These are phyloP conservation scores for Novymonas esmeraldas DNA, from an alignment of 208 protist species.

Conservation along the genomic window DNA sequence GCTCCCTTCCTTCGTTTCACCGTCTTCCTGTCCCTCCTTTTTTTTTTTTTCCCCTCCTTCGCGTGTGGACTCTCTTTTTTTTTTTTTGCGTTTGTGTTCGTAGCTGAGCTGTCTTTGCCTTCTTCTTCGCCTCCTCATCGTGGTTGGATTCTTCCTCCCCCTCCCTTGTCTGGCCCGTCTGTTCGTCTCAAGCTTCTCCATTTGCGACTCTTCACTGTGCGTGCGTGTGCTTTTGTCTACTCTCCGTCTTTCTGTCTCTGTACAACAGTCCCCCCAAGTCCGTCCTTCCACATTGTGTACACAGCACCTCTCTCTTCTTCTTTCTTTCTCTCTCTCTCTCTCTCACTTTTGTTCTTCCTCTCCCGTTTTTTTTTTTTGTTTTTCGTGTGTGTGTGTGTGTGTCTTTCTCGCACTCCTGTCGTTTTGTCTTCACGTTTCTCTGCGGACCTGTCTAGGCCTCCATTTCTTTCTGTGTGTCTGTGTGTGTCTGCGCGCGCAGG, in stretches of 20 bases:
- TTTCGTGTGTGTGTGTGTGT: background rate
- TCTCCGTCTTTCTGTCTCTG: background rate
- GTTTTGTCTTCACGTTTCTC: no score
- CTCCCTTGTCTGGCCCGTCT: background rate
- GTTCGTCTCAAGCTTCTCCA: background rate
- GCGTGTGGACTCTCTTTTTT: background rate
- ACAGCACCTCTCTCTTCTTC: background rate
- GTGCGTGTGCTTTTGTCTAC: background rate
- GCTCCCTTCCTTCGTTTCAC: background rate
- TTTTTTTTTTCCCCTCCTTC: background rate
- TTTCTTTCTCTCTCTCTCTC: background rate
- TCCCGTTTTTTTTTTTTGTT: background rate
- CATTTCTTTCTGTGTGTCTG: no score
- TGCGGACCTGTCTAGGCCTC: no score
- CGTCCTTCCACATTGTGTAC: no score
- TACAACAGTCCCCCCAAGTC: no score
- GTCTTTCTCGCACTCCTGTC: no score
- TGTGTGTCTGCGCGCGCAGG: background rate
- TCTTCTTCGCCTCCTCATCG: background rate
- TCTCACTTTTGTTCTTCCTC: background rate
- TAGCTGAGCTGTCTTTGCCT: background rate
- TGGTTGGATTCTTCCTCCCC: background rate
- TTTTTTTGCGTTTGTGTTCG: background rate
- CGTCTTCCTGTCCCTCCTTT: background rate
- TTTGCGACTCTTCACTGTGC: background rate